These are phyloP conservation scores for Podaxis sp. DNA, from an alignment of 768 basidiomycete species.

Conservation along the genomic window DNA sequence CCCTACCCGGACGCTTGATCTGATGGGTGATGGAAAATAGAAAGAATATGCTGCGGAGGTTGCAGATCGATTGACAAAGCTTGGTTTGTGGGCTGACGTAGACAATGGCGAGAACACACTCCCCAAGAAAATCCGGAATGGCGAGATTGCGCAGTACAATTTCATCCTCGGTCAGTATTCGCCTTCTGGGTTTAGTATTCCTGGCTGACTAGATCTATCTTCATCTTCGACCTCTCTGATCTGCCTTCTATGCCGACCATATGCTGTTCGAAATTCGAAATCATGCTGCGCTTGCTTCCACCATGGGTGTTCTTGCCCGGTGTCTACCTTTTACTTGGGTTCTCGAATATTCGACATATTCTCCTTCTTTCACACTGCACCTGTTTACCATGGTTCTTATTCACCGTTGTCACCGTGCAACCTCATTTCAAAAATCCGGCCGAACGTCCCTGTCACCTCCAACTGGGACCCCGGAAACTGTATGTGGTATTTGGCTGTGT, in stretches of 20 bases:
- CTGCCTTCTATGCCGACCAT: neutral
- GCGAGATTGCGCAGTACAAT: constrained; percentile 96
- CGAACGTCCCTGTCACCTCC: neutral
- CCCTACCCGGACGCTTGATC: neutral
- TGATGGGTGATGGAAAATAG: constrained; percentile 37
- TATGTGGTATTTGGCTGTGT: neutral
- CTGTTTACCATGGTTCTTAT: neutral
- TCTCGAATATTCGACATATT: neutral
- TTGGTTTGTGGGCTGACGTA: constrained; percentile 86
- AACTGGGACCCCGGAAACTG: neutral
- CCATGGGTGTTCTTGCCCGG: neutral
- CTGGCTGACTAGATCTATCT: neutral
- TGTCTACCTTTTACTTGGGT: neutral
- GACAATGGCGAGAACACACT: constrained; percentile 92
- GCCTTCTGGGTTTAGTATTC: neutral
- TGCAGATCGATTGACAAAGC: constrained; percentile 58
- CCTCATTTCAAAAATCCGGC: neutral
- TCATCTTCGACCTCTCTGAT: neutral
- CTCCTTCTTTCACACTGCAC: neutral
- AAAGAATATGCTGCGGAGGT: constrained; percentile 90
- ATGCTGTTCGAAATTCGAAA: neutral
- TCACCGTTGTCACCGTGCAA: neutral
- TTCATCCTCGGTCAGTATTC: constrained; percentile 82
- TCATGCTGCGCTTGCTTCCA: neutral
- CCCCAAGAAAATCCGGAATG: constrained; percentile 96